phyloP scores from a whole-genome alignment of 352 stramenopile species.

The Phytophthora pluvialis region DNA sequence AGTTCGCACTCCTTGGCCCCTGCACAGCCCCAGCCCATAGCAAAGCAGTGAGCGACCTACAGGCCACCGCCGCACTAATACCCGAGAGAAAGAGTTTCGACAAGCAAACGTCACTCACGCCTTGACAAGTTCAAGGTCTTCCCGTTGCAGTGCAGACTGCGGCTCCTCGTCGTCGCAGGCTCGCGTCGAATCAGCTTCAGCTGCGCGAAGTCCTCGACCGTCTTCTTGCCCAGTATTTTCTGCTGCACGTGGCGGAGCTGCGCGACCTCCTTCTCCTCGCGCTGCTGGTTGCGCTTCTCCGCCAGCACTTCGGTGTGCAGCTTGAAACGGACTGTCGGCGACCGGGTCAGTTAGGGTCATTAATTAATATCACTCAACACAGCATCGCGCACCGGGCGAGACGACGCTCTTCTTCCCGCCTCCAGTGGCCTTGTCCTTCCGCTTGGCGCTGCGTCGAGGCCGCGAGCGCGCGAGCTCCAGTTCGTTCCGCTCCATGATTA shows the following conservation, averaged over 20 bases:
- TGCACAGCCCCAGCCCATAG: not conserved
- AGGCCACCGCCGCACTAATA: not conserved
- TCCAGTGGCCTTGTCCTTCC: slow-evolving; percentile 11
- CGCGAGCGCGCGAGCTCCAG: not conserved
- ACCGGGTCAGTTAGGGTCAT: not conserved
- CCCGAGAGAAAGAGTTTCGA: not conserved
- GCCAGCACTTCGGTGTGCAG: slow-evolving; percentile 34
- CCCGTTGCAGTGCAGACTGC: slow-evolving; percentile 59
- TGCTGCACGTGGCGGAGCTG: slow-evolving; percentile 47
- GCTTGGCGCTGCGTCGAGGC: slow-evolving; percentile 13
- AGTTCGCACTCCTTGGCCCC: not conserved
- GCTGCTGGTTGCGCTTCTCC: slow-evolving; percentile 28
- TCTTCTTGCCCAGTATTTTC: slow-evolving; percentile 58
- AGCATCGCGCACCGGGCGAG: slow-evolving; percentile 9
- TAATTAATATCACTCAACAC: not conserved
- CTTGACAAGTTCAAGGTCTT: not conserved
- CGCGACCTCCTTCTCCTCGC: slow-evolving; percentile 31
- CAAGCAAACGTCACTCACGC: slow-evolving; percentile 4
- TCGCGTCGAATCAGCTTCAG: slow-evolving; percentile 52
- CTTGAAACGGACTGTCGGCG: slow-evolving; percentile 23
- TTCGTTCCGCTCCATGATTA: slow-evolving; percentile 22
- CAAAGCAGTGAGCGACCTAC: not conserved
- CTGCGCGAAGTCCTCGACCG: slow-evolving; percentile 53
- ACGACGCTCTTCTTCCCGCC: slow-evolving; percentile 12
- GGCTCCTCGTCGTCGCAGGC: slow-evolving; percentile 36